A percentile compares a stretch with the other conserved stretches of the same genome.
These are phyloP conservation scores for Pestalotiopsis sp. DNA, from an alignment of 2,329 filamentous ascomycete species.

Conservation along the genomic window DNA sequence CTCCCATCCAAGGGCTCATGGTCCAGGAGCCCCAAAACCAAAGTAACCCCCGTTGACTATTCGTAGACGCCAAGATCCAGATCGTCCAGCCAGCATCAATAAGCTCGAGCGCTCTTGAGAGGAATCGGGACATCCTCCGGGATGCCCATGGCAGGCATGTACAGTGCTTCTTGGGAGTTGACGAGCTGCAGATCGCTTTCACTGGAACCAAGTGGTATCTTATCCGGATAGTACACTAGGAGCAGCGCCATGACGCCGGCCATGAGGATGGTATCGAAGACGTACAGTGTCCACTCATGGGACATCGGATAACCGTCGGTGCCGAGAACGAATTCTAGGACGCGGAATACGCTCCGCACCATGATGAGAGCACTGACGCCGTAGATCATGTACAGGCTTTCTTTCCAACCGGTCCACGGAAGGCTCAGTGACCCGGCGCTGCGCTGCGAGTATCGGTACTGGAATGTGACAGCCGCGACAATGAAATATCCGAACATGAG, in stretches of 20 bases:
- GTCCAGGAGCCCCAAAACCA: no score
- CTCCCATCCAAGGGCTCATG: not conserved
- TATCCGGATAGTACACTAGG: not conserved
- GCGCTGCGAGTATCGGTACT: constrained; percentile 28
- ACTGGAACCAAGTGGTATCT: not conserved
- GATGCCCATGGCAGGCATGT: not conserved
- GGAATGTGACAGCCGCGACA: constrained; percentile 48
- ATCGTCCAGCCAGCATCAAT: not conserved
- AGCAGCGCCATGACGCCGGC: constrained; percentile 28
- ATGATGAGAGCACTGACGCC: constrained; percentile 42
- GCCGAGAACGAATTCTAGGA: constrained; percentile 44
- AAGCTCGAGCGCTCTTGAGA: not conserved
- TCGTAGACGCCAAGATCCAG: not conserved
- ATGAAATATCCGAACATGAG: constrained; percentile 59
- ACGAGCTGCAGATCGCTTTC: not conserved
- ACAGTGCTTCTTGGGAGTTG: not conserved
- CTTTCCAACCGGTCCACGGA: not conserved
- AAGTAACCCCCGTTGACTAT: not conserved
- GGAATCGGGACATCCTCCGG: not conserved
- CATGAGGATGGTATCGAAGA: constrained; percentile 44
- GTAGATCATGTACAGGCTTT: constrained; percentile 41
- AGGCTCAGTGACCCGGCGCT: not conserved
- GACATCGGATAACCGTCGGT: constrained; percentile 41
- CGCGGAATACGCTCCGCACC: constrained; percentile 43
- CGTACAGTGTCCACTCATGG: constrained; percentile 42